These are phyloP conservation scores for Trichoderma polysporum DNA, from an alignment of 2,329 filamentous ascomycete genomes.

Conservation along the genomic window DNA sequence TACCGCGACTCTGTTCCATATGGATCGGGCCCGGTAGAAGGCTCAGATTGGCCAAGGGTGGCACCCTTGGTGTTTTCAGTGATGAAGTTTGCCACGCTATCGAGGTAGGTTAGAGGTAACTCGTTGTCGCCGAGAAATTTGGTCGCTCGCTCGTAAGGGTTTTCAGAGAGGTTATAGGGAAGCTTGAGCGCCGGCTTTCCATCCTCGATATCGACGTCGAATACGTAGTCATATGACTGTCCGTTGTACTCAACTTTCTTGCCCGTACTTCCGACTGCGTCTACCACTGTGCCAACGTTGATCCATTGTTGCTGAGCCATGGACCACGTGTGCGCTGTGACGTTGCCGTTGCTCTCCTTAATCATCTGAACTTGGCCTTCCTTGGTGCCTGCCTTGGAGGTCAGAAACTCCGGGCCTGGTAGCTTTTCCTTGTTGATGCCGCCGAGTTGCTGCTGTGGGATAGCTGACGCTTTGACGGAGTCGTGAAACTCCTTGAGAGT, in stretches of 20 bases:
- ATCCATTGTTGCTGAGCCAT: slow-evolving; percentile 70
- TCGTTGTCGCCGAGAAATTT: slow-evolving; percentile 91
- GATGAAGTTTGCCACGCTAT: slow-evolving; percentile 92
- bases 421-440: slow-evolving; percentile 89
- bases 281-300: slow-evolving; percentile 90
- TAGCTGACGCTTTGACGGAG: slow-evolving; percentile 77
- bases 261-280: slow-evolving; percentile 79
- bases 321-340: slow-evolving; percentile 90
- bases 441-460: slow-evolving; percentile 81
- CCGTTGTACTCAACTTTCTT: slow-evolving; percentile 75
- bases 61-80: slow-evolving; percentile 84
- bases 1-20: slow-evolving; percentile 79
- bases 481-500: slow-evolving; percentile 75
- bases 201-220: slow-evolving; percentile 94
- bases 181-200: slow-evolving; percentile 89
- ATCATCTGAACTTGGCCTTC: slow-evolving; percentile 96
- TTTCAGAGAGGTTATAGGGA: slow-evolving; percentile 90
- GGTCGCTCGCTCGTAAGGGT: slow-evolving; percentile 86
- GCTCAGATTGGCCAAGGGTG: slow-evolving; percentile 66
- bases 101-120: slow-evolving; percentile 80
- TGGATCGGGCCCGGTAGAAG: slow-evolving; percentile 61
- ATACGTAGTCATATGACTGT: slow-evolving; percentile 92
- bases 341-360: slow-evolving; percentile 72
- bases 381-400: slow-evolving; percentile 81
- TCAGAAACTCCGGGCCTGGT: slow-evolving; percentile 83